phyloP scores from a whole-genome alignment of 169 alveolate genomes.

The Babesia bovis region DNA sequence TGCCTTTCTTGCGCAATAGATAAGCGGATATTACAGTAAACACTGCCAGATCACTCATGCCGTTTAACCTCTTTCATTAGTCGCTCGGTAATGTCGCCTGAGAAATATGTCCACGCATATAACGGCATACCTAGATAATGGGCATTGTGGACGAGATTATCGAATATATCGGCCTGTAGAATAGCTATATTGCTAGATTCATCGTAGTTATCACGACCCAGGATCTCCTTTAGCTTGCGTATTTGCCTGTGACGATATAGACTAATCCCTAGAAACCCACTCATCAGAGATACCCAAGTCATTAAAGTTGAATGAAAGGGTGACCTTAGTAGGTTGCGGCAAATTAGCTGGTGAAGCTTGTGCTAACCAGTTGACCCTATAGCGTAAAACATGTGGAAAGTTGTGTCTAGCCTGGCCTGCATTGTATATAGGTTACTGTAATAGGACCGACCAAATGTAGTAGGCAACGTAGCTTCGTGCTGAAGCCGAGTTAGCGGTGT shows the following conservation, averaged over 20 bases:
- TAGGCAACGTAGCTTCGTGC: slow-evolving; percentile 77
- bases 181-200: slow-evolving; percentile 42
- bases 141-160: slow-evolving; percentile 58
- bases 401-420: slow-evolving; percentile 68
- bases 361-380: slow-evolving; percentile 76
- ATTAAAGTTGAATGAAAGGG: slow-evolving; percentile 69
- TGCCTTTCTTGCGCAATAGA: background rate
- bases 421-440: background rate
- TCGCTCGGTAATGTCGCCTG: slow-evolving; percentile 63
- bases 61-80: slow-evolving; percentile 43
- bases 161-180: slow-evolving; percentile 53
- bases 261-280: slow-evolving; percentile 45
- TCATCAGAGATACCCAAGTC: slow-evolving; percentile 67
- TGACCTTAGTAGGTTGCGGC: slow-evolving; percentile 45
- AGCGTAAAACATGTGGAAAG: slow-evolving; percentile 79
- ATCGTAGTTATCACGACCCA: slow-evolving; percentile 52
- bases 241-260: slow-evolving; percentile 53
- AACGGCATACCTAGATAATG: slow-evolving; percentile 49
- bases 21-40: no score
- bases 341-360: slow-evolving; percentile 64
- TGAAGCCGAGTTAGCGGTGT: slow-evolving; percentile 81
- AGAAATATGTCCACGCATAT: background rate
- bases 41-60: no score
- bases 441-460: slow-evolving; percentile 55
- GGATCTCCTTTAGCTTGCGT: slow-evolving; percentile 58